Conservation (phyloP, 2,329 filamentous ascomycete genomes). For the Orbilia ellipsospora region DNA sequence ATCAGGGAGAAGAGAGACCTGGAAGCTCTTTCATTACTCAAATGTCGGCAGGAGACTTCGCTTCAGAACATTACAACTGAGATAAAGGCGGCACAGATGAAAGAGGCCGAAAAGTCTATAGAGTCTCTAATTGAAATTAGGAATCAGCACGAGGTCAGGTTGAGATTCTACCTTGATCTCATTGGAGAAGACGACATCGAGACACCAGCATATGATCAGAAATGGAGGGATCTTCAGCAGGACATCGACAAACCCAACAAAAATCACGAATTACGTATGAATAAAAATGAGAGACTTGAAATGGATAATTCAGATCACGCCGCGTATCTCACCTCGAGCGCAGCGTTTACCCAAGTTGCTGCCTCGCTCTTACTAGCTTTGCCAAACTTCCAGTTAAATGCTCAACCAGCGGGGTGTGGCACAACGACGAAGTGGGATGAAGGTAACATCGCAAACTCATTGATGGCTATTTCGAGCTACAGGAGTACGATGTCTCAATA, state of each 20-base stretch:
- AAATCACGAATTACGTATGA: constrained; percentile 30
- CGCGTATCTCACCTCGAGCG: background rate
- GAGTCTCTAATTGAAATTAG: constrained; percentile 35
- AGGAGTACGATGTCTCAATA: background rate
- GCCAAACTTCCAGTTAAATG: constrained; percentile 23
- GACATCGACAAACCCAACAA: constrained; percentile 5
- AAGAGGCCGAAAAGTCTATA: constrained; percentile 55
- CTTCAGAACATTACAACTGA: constrained; percentile 51
- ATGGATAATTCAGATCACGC: constrained; percentile 34
- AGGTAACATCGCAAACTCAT: background rate
- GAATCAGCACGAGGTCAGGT: constrained; percentile 18
- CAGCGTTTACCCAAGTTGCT: constrained; percentile 21
- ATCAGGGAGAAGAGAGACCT: constrained; percentile 58
- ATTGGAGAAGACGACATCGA: constrained; percentile 60
- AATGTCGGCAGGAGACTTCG: constrained; percentile 46
- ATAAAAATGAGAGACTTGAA: constrained; percentile 35
- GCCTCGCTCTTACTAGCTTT: constrained; percentile 23
- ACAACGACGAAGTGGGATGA: constrained; percentile 15
- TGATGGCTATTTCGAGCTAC: background rate
- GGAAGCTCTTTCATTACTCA: constrained; percentile 57
- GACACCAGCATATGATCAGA: constrained; percentile 60
- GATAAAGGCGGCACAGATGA: constrained; percentile 50
- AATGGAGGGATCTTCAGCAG: constrained; percentile 52
- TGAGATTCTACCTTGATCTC: constrained; percentile 45
- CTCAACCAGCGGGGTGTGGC: constrained; percentile 40